phyloP scores from a whole-genome alignment of 2,329 filamentous ascomycete species.

The Mycosphaerella sp. region DNA sequence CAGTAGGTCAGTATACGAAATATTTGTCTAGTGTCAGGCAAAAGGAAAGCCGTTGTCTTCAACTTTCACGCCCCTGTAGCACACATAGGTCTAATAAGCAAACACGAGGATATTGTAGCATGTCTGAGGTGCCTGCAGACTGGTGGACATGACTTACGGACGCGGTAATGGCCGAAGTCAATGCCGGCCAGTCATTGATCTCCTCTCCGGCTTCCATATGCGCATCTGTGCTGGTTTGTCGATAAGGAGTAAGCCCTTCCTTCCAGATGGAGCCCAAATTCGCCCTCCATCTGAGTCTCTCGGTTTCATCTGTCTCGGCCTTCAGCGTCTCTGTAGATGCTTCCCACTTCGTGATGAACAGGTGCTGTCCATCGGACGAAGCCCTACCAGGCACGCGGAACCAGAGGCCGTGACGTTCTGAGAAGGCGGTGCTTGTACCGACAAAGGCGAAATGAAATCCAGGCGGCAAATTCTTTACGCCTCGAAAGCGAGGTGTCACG shows the following conservation, averaged over 20 bases:
- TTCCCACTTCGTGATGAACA: constrained; percentile 55
- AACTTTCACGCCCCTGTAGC: too few relatives aligned
- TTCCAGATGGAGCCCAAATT: constrained; percentile 53
- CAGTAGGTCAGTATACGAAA: too few relatives aligned
- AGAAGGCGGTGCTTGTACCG: constrained; percentile 51
- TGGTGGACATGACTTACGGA: constrained; percentile 8
- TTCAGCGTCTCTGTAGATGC: constrained; percentile 41
- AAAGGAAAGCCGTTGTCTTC: too few relatives aligned
- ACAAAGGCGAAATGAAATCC: constrained; percentile 59
- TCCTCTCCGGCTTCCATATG: constrained; percentile 32
- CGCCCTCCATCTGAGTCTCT: constrained; percentile 46
- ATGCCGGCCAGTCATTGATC: constrained; percentile 47
- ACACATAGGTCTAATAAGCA: too few relatives aligned
- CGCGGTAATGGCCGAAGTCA: constrained; percentile 47
- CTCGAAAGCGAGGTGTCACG: constrained; percentile 54
- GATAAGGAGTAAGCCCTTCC: constrained; percentile 45
- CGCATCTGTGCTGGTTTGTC: constrained; percentile 34
- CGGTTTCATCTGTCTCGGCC: constrained; percentile 37
- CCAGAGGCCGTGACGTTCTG: constrained; percentile 57
- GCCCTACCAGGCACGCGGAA: constrained; percentile 41
- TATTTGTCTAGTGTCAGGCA: too few relatives aligned
- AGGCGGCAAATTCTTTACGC: constrained; percentile 52
- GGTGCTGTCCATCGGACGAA: constrained; percentile 20
- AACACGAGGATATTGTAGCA: too few relatives aligned
- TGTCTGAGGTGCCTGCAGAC: too few relatives aligned